These are phyloP conservation scores for Lipomyces starkeyi DNA, from an alignment of 805 yeast species.

Conservation along the genomic window DNA sequence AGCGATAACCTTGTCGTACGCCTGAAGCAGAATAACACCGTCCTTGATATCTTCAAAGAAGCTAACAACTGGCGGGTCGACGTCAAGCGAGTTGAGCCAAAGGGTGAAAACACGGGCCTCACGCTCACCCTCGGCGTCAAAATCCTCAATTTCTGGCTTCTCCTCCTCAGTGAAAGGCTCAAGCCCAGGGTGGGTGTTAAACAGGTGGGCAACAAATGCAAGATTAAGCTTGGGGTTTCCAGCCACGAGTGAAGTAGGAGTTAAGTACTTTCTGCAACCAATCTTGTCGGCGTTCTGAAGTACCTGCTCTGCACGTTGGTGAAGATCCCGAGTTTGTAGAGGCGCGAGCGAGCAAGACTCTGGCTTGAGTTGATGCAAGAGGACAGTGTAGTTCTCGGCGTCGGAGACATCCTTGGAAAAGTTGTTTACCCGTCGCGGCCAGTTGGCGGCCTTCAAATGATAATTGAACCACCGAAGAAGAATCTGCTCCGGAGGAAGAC, in stretches of 20 bases:
- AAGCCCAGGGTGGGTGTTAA: constrained; percentile 95
- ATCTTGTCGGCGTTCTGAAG: constrained; percentile 86
- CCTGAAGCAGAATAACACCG: constrained; percentile 86
- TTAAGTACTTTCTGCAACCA: constrained; percentile 91
- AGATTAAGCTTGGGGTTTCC: constrained; percentile 96
- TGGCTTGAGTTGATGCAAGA: constrained; percentile 87
- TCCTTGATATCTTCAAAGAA: constrained; percentile 94
- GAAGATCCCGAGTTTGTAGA: constrained; percentile 73
- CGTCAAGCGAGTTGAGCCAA: constrained; percentile 96
- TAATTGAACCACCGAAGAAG: constrained; percentile 96
- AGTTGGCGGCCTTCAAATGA: constrained; percentile 90
- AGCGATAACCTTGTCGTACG: constrained; percentile 94
- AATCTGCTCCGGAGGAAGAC: constrained; percentile 97
- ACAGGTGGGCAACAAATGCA: constrained; percentile 96
- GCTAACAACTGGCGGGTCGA: constrained; percentile 90
- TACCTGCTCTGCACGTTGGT: constrained; percentile 85
- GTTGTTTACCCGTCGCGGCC: constrained; percentile 83
- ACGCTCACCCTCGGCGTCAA: constrained; percentile 99
- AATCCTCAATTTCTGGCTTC: constrained; percentile 93
- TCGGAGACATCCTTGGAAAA: constrained; percentile 88
- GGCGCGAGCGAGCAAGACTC: constrained; percentile 82
- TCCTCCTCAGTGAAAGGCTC: constrained; percentile 93
- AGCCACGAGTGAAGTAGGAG: constrained; percentile 89
- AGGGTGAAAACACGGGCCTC: constrained; percentile 98
- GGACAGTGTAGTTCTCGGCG: constrained; percentile 92